Conservation (phyloP, 1,284 basidiomycete genomes). For the Inonotus hispidus region DNA sequence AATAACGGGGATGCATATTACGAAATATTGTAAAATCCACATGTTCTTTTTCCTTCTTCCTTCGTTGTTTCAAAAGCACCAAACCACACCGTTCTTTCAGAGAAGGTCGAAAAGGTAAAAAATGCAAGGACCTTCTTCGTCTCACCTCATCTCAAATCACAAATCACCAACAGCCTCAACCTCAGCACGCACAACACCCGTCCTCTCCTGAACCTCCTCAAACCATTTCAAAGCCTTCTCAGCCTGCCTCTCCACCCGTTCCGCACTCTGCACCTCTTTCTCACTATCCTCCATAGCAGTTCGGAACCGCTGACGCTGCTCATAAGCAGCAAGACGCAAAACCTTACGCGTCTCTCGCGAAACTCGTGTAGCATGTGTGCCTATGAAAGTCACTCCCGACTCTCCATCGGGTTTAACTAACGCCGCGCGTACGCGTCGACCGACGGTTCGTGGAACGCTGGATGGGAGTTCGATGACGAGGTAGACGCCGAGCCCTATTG, state of each 20-base stretch:
- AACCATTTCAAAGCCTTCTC: constrained; percentile 73
- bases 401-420: constrained; percentile 36
- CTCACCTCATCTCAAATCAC: not conserved
- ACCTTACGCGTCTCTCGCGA: constrained; percentile 92
- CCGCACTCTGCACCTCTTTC: constrained; percentile 73
- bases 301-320: constrained; percentile 81
- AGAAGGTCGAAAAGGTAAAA: not conserved
- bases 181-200: constrained; percentile 48
- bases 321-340: constrained; percentile 88
- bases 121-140: not conserved
- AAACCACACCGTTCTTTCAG: no score
- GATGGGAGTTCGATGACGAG: constrained; percentile 85
- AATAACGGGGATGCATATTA: constrained; percentile 1
- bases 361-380: constrained; percentile 69
- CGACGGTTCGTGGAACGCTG: constrained; percentile 90
- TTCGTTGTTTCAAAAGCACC: no score
- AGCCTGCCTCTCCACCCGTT: constrained; percentile 69
- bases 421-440: constrained; percentile 65
- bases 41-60: not conserved
- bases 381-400: constrained; percentile 51
- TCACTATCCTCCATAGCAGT: constrained; percentile 73
- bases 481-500: constrained; percentile 77
- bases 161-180: constrained; percentile 25
- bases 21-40: not conserved
- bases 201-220: constrained; percentile 49